Base-by-base conservation (phyloP, 805 yeast genomes). In the Candida ovalis region DNA sequence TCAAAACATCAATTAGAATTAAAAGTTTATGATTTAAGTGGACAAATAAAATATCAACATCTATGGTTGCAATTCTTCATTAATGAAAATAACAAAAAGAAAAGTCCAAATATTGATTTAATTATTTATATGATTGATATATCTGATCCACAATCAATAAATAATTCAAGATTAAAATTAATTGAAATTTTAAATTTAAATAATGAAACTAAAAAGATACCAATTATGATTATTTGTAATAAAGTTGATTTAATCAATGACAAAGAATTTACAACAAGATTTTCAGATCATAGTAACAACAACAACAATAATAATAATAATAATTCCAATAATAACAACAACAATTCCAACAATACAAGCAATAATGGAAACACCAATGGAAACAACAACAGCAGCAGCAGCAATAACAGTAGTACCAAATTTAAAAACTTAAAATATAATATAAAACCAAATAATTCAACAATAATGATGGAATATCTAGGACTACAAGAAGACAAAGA, bases 171-270 rank as follows among this genome's bases (percentile, higher is more conserved):
- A 38, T 4, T 38, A 8, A 57, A 55, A 37, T 30, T 66, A 12
- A 36, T 53, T 24, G 62, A 60, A 17, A 32, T 60, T 2, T 18
- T 66, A 15, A 30, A 43, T 13, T 39, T 50, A 24, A 59, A 62
- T 35, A 60, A 61, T 43, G 25, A 43, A 1, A 17, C 40, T 12
- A 42, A 50, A n/a, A 42, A 37, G 27, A 39, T 56, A 4, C 69
- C 69, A 6, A 45, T 66, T 21, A 42, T 65, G 51, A 52, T 65
- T 2, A 40, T 67, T 1, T 67, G 66, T 37, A 65, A 62, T 54
- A 66, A 65, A 51, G 47, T 55, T 2, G 69, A 64, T 48, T 51
- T 62, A 15, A 43, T 62, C 23, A 42, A 40, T 5, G 60, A 59
- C 19, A 41, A 49, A 25, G 60, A 57, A n/a, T 32, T 47, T 12